These are phyloP conservation scores for Neobulgaria alba DNA, from an alignment of 2,329 filamentous ascomycete species.

Conservation along the genomic window DNA sequence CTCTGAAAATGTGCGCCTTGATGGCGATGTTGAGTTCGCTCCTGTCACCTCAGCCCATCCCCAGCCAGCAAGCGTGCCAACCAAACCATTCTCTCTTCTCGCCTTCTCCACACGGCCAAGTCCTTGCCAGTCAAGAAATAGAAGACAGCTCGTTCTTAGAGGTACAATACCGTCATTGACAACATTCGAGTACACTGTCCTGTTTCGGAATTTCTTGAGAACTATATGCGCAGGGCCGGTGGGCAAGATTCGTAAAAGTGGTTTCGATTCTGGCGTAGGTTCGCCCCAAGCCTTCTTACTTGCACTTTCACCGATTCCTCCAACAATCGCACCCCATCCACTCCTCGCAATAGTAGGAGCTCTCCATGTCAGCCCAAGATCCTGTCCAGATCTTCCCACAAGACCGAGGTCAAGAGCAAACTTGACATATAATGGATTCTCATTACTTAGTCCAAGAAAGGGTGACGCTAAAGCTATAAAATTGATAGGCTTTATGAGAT, in stretches of 20 bases:
- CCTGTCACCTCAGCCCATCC: conserved; percentile 89
- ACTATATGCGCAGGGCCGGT: conserved; percentile 86
- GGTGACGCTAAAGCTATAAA: conserved; percentile 85
- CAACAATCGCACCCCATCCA: conserved; percentile 82
- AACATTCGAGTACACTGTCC: conserved; percentile 92
- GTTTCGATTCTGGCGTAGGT: conserved; percentile 73
- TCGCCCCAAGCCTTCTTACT: conserved; percentile 50
- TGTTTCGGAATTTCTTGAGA: conserved; percentile 77
- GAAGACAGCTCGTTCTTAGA: conserved; percentile 84
- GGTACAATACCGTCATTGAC: conserved; percentile 98
- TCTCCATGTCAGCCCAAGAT: conserved; percentile 89
- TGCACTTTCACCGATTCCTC: conserved; percentile 65
- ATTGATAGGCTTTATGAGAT: conserved; percentile 77
- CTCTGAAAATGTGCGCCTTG: conserved; percentile 20
- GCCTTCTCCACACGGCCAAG: conserved; percentile 91
- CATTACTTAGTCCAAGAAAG: conserved; percentile 86
- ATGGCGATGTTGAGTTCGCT: conserved; percentile 38
- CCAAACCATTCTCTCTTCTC: conserved; percentile 78
- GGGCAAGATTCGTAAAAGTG: conserved; percentile 77
- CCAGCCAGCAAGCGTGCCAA: conserved; percentile 88
- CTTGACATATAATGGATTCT: conserved; percentile 94
- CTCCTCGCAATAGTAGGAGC: conserved; percentile 76
- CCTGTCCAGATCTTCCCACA: conserved; percentile 91
- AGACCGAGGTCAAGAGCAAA: conserved; percentile 95
- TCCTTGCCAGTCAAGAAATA: conserved; percentile 95